These are phyloP conservation scores for Kitagawia praeruptora DNA, from an alignment of 129 eudicot species.

Conservation along the genomic window DNA sequence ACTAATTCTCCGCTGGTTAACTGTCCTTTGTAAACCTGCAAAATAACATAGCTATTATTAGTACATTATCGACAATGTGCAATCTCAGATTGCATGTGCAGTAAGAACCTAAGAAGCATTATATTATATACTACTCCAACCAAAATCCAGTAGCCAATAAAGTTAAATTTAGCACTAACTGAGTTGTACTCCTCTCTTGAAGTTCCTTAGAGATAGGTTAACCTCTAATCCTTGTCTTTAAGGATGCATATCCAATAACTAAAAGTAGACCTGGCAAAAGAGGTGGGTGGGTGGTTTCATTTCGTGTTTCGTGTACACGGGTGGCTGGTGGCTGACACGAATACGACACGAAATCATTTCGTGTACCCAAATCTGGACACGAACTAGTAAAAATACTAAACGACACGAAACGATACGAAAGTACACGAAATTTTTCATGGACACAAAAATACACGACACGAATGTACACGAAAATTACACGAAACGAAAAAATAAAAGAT, in stretches of 20 bases:
- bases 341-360: too few relatives aligned
- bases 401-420: too few relatives aligned
- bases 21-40: conserved; percentile 77
- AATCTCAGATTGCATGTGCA: background rate
- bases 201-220: background rate
- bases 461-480: too few relatives aligned
- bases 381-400: too few relatives aligned
- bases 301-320: too few relatives aligned
- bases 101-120: background rate
- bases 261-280: too few relatives aligned
- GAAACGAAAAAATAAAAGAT: too few relatives aligned
- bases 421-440: too few relatives aligned
- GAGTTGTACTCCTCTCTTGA: background rate
- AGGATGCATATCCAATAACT: background rate
- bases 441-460: too few relatives aligned
- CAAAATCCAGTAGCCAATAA: background rate
- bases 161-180: background rate
- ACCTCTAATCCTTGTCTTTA: background rate
- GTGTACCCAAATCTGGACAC: too few relatives aligned
- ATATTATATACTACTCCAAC: background rate
- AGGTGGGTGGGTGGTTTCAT: too few relatives aligned
- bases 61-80: background rate
- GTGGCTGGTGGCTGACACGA: too few relatives aligned
- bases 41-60: background rate
- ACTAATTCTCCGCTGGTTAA: conserved; percentile 44